A percentile compares a stretch with the other conserved stretches of the same genome.
These are phyloP conservation scores for Vicia sativa DNA, from an alignment of 306 rosid genomes.

Conservation along the genomic window DNA sequence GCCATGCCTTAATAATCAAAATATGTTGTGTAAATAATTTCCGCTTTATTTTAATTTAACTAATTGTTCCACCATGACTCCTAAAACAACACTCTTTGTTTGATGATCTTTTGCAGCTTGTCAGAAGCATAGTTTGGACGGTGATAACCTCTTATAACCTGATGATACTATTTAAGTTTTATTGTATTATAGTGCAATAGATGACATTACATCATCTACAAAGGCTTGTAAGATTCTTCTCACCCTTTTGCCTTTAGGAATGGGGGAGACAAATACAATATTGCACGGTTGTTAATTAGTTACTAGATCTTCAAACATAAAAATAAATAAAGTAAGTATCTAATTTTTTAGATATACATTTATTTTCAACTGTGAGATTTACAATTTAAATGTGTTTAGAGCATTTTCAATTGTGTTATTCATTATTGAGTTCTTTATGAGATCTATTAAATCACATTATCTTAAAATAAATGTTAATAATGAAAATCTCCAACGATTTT, in stretches of 20 bases:
- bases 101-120: conserved; percentile 7
- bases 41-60: conserved; percentile 15
- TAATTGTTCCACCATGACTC: conserved; percentile 9
- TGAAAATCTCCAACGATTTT: too few relatives aligned
- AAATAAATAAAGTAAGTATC: too few relatives aligned
- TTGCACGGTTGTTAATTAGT: too few relatives aligned
- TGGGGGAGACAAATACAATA: neutral
- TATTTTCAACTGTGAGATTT: too few relatives aligned
- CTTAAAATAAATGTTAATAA: too few relatives aligned
- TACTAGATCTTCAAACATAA: too few relatives aligned
- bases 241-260: neutral
- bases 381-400: too few relatives aligned
- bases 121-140: conserved; percentile 40
- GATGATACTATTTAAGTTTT: conserved; percentile 6
- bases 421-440: too few relatives aligned
- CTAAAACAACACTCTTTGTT: conserved; percentile 20
- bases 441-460: too few relatives aligned
- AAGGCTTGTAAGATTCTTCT: conserved; percentile 29
- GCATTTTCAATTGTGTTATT: too few relatives aligned
- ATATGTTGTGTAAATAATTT: neutral
- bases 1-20: conserved; percentile 25
- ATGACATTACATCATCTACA: conserved; percentile 21
- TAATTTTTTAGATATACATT: too few relatives aligned
- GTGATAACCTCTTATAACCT: neutral
- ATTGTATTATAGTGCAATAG: neutral